Evolutionary conservation across 352 stramenopile genomes (phyloP), one percentile per base, ranked within the genome.

Genomic region (Phytophthora ramorum): DNA sequence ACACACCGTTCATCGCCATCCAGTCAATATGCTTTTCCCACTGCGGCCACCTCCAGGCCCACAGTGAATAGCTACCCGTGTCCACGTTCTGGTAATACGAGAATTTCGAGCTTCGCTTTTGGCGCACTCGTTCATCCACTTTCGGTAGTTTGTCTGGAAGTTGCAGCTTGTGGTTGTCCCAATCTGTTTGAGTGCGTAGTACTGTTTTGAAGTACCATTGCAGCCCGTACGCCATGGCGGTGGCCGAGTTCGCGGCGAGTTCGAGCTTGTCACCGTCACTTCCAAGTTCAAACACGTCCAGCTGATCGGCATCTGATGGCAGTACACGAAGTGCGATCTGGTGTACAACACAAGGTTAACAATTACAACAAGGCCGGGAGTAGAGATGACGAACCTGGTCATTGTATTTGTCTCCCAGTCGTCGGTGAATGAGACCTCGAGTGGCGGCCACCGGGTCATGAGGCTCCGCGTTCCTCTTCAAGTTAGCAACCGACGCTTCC

Each of bases 61-160:
- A 95, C 28, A 89, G 81, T 37, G 85, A 96, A 74, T 98, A 98
- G 64, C 88, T 95, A 41, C 90, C 87, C 1, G 92, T 97, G 71
- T 91, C 96, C n/a, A 97, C 91, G 67, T 98, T 98, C 67, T 96
- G 89, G 59, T 96, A 93, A 72, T 98, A 97, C 34, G 85, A 87
- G 59, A 90, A 96, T 59, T 90, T 89, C 58, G 87, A 55, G 44
- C 52, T 78, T 35, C 87, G 78, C 71, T 90, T 76, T 34, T 85
- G 71, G n/a, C 74, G 76, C 9, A 86, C 61, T 14, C 48, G 38
- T 17, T 53, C 49, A 1, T 75, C 43, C n/a, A 87, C 70, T 30
- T 62, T 71, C 4, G 82, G 81, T 13, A 93, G 72, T 32, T 73
- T 63, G 10, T 72, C 57, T 2, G 82, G 85, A 4, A 91, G 60